Conservation (phyloP, 2,329 filamentous ascomycete genomes). For the Fusarium robinianum region DNA sequence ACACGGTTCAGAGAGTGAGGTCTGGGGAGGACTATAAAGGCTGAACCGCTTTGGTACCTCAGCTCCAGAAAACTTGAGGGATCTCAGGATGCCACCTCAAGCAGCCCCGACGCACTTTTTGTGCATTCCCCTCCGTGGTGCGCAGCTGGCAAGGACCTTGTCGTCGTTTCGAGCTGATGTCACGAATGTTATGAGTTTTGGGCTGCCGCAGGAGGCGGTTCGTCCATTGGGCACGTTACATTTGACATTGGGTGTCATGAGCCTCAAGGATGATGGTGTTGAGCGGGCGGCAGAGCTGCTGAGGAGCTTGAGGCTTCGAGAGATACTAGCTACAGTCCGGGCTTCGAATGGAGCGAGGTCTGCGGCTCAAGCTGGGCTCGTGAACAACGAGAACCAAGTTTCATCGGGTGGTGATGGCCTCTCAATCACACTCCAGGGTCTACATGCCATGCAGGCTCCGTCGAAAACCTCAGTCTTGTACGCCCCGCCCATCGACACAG, state of each 20-base stretch:
- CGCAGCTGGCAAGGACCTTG: conserved; percentile 68
- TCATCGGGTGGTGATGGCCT: conserved; percentile 30
- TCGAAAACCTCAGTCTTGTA: conserved; percentile 67
- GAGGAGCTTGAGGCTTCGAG: conserved; percentile 43
- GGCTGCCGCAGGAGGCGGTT: conserved; percentile 68
- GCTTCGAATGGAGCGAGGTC: conserved; percentile 7
- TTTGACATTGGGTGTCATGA: conserved; percentile 86
- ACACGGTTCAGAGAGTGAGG: too few relatives aligned
- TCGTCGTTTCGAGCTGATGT: conserved; percentile 65
- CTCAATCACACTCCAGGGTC: conserved; percentile 55
- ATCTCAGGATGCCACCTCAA: conserved; percentile 41
- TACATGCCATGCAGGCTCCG: conserved; percentile 65
- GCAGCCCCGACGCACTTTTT: conserved; percentile 72
- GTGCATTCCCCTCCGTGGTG: conserved; percentile 71
- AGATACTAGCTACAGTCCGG: conserved; percentile 44
- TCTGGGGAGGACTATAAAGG: too few relatives aligned
- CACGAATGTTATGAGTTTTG: conserved; percentile 48
- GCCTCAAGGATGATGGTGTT: conserved; percentile 58
- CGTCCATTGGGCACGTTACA: conserved; percentile 81
- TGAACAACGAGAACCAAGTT: neutral
- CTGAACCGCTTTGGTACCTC: neutral
- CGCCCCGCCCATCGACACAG: conserved; percentile 60
- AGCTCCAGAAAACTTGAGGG: neutral
- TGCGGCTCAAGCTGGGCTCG: neutral
- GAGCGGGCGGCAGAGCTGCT: conserved; percentile 49